Conservation (phyloP, 441 rosid genomes). For the Populus tomentosa region DNA sequence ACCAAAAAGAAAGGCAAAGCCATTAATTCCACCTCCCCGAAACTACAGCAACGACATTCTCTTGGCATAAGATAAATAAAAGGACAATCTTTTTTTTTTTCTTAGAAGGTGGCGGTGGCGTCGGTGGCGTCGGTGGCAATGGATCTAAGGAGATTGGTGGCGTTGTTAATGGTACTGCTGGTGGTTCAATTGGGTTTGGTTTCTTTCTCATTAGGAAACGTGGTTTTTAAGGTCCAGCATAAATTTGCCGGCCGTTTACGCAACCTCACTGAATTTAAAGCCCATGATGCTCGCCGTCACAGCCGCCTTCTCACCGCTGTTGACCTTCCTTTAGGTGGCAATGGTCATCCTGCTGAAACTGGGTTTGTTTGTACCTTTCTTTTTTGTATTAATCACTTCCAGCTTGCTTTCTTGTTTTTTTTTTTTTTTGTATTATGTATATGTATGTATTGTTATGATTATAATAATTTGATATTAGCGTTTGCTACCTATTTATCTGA, state of each 20-base stretch:
- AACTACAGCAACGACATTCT: background rate
- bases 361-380: constrained; percentile 41
- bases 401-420: background rate
- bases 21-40: background rate
- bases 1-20: background rate
- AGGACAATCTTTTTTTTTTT: background rate
- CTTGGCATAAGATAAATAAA: background rate
- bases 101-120: background rate
- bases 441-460: background rate
- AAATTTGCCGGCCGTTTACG: constrained; percentile 52
- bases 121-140: constrained; percentile 6
- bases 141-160: constrained; percentile 35
- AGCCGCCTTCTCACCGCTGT: constrained; percentile 57
- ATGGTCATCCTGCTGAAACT: constrained; percentile 58
- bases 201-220: constrained; percentile 31
- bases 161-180: constrained; percentile 12
- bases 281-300: constrained; percentile 72
- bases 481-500: background rate
- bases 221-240: constrained; percentile 53
- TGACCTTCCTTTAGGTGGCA: constrained; percentile 77
- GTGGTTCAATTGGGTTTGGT: constrained; percentile 12
- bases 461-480: background rate
- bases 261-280: constrained; percentile 47
- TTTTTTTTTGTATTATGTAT: background rate
- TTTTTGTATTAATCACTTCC: background rate